Base-by-base conservation (phyloP, 2,329 filamentous ascomycete species). In the Decorospora gaudefroyi region DNA sequence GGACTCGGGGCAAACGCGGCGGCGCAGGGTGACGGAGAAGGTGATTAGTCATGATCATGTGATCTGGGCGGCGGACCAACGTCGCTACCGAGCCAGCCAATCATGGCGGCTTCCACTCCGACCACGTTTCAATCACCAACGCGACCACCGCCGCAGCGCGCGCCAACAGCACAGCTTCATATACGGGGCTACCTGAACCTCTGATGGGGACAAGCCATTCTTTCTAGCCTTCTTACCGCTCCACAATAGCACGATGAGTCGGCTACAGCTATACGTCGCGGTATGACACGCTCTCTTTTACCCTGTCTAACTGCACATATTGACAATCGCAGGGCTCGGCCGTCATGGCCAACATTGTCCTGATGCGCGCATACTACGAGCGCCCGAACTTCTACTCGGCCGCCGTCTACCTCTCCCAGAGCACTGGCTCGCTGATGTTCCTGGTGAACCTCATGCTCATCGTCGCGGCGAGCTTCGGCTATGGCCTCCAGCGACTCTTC, bases 381-480 rank as follows among this genome's bases (percentile, higher is more conserved):
- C 84, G 93, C 55, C 86, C 93, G 53, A 99, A 99, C 74, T 99
- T 97, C 78, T 99, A 99, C 76, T 95, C 92, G 41, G 91, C 93
- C 57, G 93, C 90, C 74, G 93, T 99, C 34, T 96, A 97, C 73
- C 83, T 99, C 36, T 89, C 91, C 27, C 92, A 97, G 73, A 96
- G 90, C 72, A 97, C 93, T 75, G 86, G 95, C 61, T 97, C 92
- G 68, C 77, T 97, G 39, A 88, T 97, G 82, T 91, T 96, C 53
- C 78, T 99, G 61, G 88, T 92, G 65, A 99, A 99, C 69, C 81
- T 97, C 57, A 83, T 89, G 46, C 84, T 97, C 47, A 80, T 99
- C 39, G 70, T 88, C 47, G 90, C 91, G 49, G 85, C 85, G 53
- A 85, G 83, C 59, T 81, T 95, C 59, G 83, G 96, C 52, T 95